These are phyloP conservation scores for Diplodia mutila DNA, from an alignment of 2,329 filamentous ascomycete genomes.

Conservation along the genomic window DNA sequence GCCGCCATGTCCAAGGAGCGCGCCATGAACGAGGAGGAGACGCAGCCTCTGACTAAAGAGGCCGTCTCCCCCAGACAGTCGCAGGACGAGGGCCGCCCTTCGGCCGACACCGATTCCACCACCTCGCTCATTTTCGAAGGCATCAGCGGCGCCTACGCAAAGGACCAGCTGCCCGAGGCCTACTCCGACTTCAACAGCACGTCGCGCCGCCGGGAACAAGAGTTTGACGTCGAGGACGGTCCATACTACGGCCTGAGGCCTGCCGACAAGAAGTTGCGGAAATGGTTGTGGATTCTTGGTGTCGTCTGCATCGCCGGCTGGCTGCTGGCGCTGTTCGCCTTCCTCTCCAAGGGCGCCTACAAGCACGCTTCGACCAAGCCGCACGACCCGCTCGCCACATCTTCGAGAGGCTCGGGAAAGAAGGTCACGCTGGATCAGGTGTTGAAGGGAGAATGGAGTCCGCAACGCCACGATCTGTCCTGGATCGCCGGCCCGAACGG, in stretches of 20 bases:
- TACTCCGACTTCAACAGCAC: slow-evolving; percentile 47
- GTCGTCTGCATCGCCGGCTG: slow-evolving; percentile 68
- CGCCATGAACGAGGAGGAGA: slow-evolving; percentile 48
- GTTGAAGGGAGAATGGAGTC: slow-evolving; percentile 65
- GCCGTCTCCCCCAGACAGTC: slow-evolving; percentile 35
- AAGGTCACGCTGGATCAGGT: slow-evolving; percentile 75
- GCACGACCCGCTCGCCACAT: slow-evolving; percentile 70
- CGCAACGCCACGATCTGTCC: slow-evolving; percentile 67
- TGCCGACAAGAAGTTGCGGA: slow-evolving; percentile 68
- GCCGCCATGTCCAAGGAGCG: slow-evolving; percentile 39
- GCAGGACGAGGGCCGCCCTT: slow-evolving; percentile 51
- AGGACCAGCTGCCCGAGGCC: slow-evolving; percentile 39
- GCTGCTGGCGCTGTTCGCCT: slow-evolving; percentile 69
- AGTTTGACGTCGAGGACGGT: slow-evolving; percentile 57
- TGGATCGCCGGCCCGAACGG: slow-evolving; percentile 77
- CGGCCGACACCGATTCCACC: slow-evolving; percentile 77
- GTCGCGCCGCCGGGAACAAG: slow-evolving; percentile 52
- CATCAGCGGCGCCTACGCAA: slow-evolving; percentile 61
- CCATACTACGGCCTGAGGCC: slow-evolving; percentile 50
- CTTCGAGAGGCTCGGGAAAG: slow-evolving; percentile 67
- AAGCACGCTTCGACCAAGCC: slow-evolving; percentile 65
- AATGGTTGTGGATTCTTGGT: slow-evolving; percentile 64
- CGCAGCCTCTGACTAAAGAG: slow-evolving; percentile 48
- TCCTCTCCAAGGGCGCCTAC: slow-evolving; percentile 68
- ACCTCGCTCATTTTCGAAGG: slow-evolving; percentile 82